These are phyloP conservation scores for Penicillium crystallinum DNA, from an alignment of 495 filamentous ascomycete species.

Conservation along the genomic window DNA sequence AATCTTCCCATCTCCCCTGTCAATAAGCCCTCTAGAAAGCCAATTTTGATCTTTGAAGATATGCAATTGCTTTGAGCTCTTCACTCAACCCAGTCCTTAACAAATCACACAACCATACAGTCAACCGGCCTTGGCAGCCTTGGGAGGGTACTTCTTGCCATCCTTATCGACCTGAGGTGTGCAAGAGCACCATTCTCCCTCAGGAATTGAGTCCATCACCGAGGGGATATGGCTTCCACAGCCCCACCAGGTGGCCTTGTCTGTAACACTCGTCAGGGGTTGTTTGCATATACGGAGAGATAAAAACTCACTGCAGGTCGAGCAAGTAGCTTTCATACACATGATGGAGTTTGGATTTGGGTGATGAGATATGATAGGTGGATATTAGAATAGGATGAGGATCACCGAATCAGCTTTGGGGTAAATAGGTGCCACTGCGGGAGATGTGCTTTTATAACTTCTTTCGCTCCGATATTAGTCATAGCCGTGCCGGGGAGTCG, in stretches of 20 bases:
- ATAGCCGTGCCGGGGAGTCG: conserved; percentile 12
- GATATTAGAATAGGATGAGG: not conserved
- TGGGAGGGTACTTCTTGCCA: conserved; percentile 60
- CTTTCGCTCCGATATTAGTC: conserved; percentile 18
- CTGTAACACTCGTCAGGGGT: conserved; percentile 32
- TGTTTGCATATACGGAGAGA: not conserved
- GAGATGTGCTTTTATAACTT: conserved; percentile 20
- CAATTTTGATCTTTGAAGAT: not conserved
- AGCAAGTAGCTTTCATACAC: conserved; percentile 48
- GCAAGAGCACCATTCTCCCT: conserved; percentile 59
- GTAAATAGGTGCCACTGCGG: not conserved
- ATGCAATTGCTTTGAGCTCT: not conserved
- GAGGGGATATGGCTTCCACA: conserved; percentile 64
- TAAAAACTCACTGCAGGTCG: conserved; percentile 41
- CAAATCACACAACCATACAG: conserved; percentile 21
- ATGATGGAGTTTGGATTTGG: conserved; percentile 22
- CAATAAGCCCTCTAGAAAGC: not conserved
- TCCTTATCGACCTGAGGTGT: conserved; percentile 54
- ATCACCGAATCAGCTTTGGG: not conserved
- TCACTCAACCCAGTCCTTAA: conserved; percentile 1
- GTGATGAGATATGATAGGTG: not conserved
- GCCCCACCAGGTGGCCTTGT: conserved; percentile 64
- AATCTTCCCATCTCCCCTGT: too few relatives aligned
- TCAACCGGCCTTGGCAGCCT: conserved; percentile 44
- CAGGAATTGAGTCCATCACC: conserved; percentile 60